Evolutionary conservation across 2,329 filamentous ascomycete species (phyloP).

Genomic region (Fusarium concolor): DNA sequence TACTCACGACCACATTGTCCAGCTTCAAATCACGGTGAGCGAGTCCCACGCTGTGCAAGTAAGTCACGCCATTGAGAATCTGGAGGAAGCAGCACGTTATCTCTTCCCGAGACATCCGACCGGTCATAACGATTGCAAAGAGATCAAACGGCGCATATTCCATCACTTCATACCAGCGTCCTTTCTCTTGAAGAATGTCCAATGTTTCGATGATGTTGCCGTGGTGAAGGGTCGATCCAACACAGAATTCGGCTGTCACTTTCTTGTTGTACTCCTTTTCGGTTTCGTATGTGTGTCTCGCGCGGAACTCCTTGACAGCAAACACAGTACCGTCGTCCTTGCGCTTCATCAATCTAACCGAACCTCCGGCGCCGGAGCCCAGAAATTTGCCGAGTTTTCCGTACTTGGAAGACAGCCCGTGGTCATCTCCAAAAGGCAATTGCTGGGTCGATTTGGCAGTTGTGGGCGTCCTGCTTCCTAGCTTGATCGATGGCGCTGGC

Average conservation of each 20-base stretch:
- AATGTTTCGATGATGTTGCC: slow-evolving; percentile 98
- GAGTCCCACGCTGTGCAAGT: slow-evolving; percentile 93
- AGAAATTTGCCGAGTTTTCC: slow-evolving; percentile 95
- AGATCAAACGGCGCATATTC: slow-evolving; percentile 96
- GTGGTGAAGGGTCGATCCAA: slow-evolving; percentile 95
- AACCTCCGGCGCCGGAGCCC: slow-evolving; percentile 93
- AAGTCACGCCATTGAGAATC: slow-evolving; percentile 93
- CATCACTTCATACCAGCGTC: slow-evolving; percentile 98
- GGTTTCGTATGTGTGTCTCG: slow-evolving; percentile 91
- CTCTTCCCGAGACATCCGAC: slow-evolving; percentile 94
- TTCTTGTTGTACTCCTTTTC: slow-evolving; percentile 98
- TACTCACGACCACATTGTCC: slow-evolving; percentile 97
- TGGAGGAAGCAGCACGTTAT: slow-evolving; percentile 92
- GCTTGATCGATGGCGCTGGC: slow-evolving; percentile 64
- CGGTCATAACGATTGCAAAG: slow-evolving; percentile 99
- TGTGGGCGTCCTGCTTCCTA: slow-evolving; percentile 61
- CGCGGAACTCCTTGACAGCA: slow-evolving; percentile 96
- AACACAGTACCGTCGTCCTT: slow-evolving; percentile 94
- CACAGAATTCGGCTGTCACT: slow-evolving; percentile 97
- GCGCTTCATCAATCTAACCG: slow-evolving; percentile 92
- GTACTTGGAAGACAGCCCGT: slow-evolving; percentile 90
- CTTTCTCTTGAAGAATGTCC: slow-evolving; percentile 94
- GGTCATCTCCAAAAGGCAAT: slow-evolving; percentile 93
- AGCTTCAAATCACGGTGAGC: slow-evolving; percentile 96
- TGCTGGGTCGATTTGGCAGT: slow-evolving; percentile 65